Base-by-base conservation (phyloP, 1,284 basidiomycete species). In the Ganoderma multipileum region DNA sequence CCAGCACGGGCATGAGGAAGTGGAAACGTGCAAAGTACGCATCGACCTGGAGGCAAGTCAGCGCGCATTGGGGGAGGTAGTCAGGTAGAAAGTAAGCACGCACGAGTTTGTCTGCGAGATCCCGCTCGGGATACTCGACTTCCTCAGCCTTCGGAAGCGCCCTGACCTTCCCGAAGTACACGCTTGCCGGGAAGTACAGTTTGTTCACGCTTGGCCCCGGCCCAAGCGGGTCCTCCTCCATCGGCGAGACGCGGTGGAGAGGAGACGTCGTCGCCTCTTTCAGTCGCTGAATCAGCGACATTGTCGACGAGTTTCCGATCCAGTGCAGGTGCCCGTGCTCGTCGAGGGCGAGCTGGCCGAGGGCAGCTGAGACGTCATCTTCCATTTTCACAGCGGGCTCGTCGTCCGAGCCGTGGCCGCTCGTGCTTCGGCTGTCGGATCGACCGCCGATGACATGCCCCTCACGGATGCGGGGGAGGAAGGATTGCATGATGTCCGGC, bases 211-310 rank as follows among this genome's bases (percentile, higher is more conserved):
- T 93, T 30, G 91, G 90, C 14, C 90, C 89, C 38, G 92, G 91
- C 28, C 89, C 89, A 62, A 86, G 86, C 57, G 92, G 89, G 76
- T 94, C 92, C 74, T 93, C 92, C 73, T 93, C 92, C 89, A 91
- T 91, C 50, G 92, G 92, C 14, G 92, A 94, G 64, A 91, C 86
- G 65, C 91, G 90, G 77, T 90, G 87, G n/a, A 91, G 81, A 6
- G 92, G 91, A 30, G 89, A 88, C 16, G 91, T 86, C 23, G 92
- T 93, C 70, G 92, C 79, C 57, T 90, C 88, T 67, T 89, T 89
- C 83, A 96, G 96, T 5, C 93, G 94, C 77, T 96, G 94, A 65
- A 96, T 94, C 72, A 96, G 86, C 11, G 94, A 94, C 89, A 96
- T 92, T 12, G 95, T 95, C 33, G 94, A 95, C 11, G 94, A 95